Base-by-base conservation (phyloP, 2,329 filamentous ascomycete species). In the Fusarium sororula region DNA sequence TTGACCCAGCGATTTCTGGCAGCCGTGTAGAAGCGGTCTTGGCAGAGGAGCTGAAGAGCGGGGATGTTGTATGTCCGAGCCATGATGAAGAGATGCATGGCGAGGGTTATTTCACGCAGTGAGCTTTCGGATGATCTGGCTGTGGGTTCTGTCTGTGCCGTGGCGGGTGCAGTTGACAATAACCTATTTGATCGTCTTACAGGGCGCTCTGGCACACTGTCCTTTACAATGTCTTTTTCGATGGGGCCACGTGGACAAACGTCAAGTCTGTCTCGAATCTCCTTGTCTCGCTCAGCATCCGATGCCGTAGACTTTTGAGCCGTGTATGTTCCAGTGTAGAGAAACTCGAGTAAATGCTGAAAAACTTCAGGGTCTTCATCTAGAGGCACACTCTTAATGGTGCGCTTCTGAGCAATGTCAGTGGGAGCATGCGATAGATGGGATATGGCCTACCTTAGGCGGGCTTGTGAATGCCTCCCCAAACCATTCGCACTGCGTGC, bases 61-160 rank as follows among this genome's bases (percentile, higher is more conserved):
- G 78, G 73, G 5, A 83, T 79, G 18, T 80, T 72, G 67, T 80
- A 84, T 58, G 81, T 82, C 55, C 82, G 79, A 0, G 83, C 83
- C 56, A 83, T 79, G 42, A 79, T 60, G 75, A 82, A 85, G 26
- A 83, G 66, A 0, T 72, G 69, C 11, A 80, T 54, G 4, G 75
- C 76, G 15, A 73, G 50, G 20, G 72, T 57, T 13, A 80, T 68
- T 2, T 66, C 60, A 3, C 14, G 13, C 7, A 9, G 63, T 11
- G 28, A 14, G 10, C 15, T 28, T 47, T 22, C 7, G 18, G 55
- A 6, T 15, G 26, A 15, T 6, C 6, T 12, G 11, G 8, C n/a
- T 18, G 17, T 11, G 18, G 11, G 5, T n/a, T 64, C 12, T 14
- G 28, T 37, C 6, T 56, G 47, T 53, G 44, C 26, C 12, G 30